Conservation (phyloP, 257 asterid species). For the Solanum piurae region DNA sequence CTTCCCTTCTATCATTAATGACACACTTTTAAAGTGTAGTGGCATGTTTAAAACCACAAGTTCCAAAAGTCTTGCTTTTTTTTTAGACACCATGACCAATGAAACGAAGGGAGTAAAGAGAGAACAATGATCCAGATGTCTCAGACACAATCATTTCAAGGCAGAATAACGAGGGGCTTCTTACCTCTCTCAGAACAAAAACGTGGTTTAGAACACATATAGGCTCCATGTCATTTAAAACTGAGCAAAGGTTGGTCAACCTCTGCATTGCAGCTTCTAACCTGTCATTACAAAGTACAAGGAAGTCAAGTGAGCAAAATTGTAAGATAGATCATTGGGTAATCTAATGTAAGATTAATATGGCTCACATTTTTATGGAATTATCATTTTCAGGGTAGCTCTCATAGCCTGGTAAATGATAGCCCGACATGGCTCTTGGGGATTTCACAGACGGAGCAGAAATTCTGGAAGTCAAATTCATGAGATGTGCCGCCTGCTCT, state of each 20-base stretch:
- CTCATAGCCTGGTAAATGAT: constrained; percentile 87
- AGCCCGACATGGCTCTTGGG: constrained; percentile 72
- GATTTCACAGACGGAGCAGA: constrained; percentile 66
- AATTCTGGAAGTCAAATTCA: constrained; percentile 83
- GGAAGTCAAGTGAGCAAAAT: background rate
- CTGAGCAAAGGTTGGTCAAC: constrained; percentile 91
- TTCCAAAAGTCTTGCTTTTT: background rate
- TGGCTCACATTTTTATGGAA: constrained; percentile 73
- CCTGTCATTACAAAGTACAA: constrained; percentile 42
- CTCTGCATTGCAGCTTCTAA: constrained; percentile 99
- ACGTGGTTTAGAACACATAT: constrained; percentile 95
- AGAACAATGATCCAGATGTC: background rate
- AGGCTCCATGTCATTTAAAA: constrained; percentile 98
- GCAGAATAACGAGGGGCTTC: background rate
- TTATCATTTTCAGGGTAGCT: constrained; percentile 88
- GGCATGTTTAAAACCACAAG: background rate
- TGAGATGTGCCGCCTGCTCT: constrained; percentile 97
- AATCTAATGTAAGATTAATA: background rate
- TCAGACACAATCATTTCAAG: background rate
- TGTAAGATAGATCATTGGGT: background rate
- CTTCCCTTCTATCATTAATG: background rate
- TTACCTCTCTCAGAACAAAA: constrained; percentile 95
- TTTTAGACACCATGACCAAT: background rate
- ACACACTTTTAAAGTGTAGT: background rate
- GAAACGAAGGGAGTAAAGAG: background rate